Base-by-base conservation (phyloP, 78 protist species). In the Dictyostelium intermedium region DNA sequence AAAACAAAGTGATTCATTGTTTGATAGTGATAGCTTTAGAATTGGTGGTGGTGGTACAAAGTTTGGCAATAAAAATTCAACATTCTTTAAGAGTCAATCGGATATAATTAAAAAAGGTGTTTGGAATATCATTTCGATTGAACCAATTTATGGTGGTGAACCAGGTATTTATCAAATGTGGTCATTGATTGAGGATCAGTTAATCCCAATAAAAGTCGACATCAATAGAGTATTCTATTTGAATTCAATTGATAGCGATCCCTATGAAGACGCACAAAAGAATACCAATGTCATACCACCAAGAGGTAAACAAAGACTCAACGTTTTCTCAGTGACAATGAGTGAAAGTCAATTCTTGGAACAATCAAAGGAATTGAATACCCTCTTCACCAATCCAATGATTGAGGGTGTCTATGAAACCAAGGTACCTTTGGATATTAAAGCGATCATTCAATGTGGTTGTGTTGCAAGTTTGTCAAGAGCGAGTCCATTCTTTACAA, bases 381-480 rank as follows among this genome's bases (percentile, higher is more conserved):
- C 77, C 10, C 34, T 92, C 23, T 84, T 93, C 66, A 87, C 77
- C 9, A 53, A 86, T 70, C 91, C 98, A 34, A 91, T 95, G 47
- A 92, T 97, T n/a, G 97, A 91, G 20, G 99, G 99, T 45, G 96
- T 98, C 27, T 98, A 98, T 56, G 99, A 98, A 82, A 72, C 91
- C 9, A 37, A 86, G 9, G 47, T 97, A 2, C 98, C 99, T 25
- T 86, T 95, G 35, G 85, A 84, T 30, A 83, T 87, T 72, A 91
- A 95, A 16, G 97, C 98, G 0, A 77, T 98, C 32, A 13, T 92
- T 25, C 63, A 86, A 43, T 76, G 97, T 53, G 98, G 98, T 18
- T 84, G 95, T 76, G 60, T 92, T 34, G 79, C 87, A 18, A 9
- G 83, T 0, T 45, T 96, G 13, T 30, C 45, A 18, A 10, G 60